These are phyloP conservation scores for Plasmodium gonderi DNA, from an alignment of 169 alveolate genomes.

Conservation along the genomic window DNA sequence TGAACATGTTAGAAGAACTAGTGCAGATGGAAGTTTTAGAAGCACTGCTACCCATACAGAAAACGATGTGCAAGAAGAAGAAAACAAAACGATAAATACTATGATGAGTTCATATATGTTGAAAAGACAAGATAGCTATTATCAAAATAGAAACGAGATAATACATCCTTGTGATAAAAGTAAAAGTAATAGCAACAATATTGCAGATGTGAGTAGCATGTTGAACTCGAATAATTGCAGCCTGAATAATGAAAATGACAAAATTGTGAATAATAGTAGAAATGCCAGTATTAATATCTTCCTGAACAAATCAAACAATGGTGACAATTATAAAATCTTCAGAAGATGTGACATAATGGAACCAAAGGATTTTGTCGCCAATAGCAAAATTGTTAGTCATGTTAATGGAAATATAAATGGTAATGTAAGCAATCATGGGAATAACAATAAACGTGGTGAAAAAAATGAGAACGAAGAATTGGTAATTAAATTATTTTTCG, in stretches of 20 bases:
- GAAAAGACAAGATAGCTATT: background rate
- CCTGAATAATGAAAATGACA: background rate
- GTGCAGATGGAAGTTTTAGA: background rate
- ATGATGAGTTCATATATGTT: background rate
- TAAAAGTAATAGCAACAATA: background rate
- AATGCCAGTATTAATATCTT: background rate
- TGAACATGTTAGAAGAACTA: no score
- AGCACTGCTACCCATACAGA: background rate
- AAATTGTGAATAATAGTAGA: background rate
- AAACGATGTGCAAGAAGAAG: background rate
- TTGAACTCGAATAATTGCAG: background rate
- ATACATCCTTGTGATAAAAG: background rate
- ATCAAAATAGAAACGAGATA: conserved; percentile 11
- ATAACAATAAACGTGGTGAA: background rate
- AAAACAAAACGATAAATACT: background rate
- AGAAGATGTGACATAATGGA: background rate
- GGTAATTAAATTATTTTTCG: conserved; percentile 68
- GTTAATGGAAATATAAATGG: background rate
- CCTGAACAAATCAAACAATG: background rate
- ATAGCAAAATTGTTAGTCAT: background rate
- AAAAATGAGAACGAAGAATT: conserved; percentile 22
- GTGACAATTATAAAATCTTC: background rate
- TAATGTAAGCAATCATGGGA: background rate
- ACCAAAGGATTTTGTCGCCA: background rate
- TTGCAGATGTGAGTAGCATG: background rate